Percentiles rank a stretch among this genome's conserved stretches.
phyloP scores from a whole-genome alignment of 139 green algal species.

The Ettlia oleoabundans region DNA sequence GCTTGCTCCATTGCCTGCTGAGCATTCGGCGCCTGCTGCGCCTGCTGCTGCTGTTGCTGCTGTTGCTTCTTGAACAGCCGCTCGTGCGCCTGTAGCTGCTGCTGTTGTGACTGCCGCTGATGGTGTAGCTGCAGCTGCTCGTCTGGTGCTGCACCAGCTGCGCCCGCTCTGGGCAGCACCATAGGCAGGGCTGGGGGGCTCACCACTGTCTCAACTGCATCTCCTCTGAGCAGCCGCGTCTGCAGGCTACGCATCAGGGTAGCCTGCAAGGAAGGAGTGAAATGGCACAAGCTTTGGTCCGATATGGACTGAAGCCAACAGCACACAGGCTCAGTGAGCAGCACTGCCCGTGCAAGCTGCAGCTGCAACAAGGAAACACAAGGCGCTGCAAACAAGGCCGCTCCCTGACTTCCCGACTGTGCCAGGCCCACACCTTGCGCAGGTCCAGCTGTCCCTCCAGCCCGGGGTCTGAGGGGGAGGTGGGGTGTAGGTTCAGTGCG shows the following conservation, averaged over 20 bases:
- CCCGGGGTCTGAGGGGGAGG: conserved; percentile 14
- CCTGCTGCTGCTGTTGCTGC: neutral
- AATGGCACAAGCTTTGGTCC: neutral
- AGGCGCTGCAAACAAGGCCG: neutral
- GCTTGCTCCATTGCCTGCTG: neutral
- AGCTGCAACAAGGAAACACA: neutral
- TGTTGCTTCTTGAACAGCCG: neutral
- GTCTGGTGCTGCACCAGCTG: neutral
- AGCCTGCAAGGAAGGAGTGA: neutral
- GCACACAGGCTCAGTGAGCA: too few species aligned
- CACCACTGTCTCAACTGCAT: neutral
- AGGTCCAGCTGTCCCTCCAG: conserved; percentile 19
- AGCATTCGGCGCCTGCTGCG: neutral
- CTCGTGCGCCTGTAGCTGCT: neutral
- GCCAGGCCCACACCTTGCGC: neutral
- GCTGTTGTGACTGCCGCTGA: neutral
- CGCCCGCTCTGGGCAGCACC: neutral
- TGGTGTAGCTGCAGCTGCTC: neutral
- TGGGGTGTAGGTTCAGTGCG: conserved; percentile 5
- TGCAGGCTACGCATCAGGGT: conserved; percentile 21
- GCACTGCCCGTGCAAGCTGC: too few species aligned
- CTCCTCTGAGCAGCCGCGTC: neutral
- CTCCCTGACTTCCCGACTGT: neutral
- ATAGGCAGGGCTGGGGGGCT: neutral
- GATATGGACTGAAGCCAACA: too few species aligned